Base-by-base conservation (phyloP, 208 protist species). In the Crithidia thermophila region DNA sequence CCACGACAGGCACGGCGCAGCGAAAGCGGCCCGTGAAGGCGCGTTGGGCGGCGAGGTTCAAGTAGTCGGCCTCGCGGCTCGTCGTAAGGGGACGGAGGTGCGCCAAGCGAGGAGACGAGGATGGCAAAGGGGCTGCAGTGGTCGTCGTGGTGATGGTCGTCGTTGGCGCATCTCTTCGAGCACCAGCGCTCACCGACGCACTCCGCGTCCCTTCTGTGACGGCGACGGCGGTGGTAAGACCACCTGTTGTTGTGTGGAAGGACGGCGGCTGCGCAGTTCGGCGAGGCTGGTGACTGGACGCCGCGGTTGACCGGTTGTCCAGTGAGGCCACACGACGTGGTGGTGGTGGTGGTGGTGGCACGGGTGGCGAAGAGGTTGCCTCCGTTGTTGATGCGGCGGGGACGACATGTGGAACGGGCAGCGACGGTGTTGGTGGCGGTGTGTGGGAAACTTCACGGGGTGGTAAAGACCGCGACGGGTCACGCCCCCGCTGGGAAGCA, bases 1-100 rank as follows among this genome's bases (percentile, higher is more conserved):
- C 51, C 55, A 82, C 60, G 25, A 84, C 81, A 33, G 74, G 53
- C 4, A 64, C 55, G 56, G 77, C 81, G 45, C 74, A 83, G 18
- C 72, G 74, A 36, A 81, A 84, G 21, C 58, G 72, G 16, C 51
- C 81, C 51, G 67, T 53, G 42, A 62, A 87, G 47, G 60, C 71
- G 49, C 58, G 72, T 40, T 40, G 47, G 21, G 37, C 47, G 16
- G 63, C 49, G 11, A 70, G 10, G 42, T 72, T 64, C 30, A 78
- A 27, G 59, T 73, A 67, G 27, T 58, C 72, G 14, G 62, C 39
- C 59, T 78, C 65, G 10, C 47, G 53, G 34, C 37, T 70, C 25
- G 43, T 60, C 14, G 23, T 34, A 10, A 70, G 53, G 7, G 71
- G 63, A 1, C 55, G 47, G 7, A 50, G 21, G 11, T 62, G 56